These are phyloP conservation scores for Oryza glaberrima DNA, from an alignment of 176 grass and related monocot species.

Conservation along the genomic window DNA sequence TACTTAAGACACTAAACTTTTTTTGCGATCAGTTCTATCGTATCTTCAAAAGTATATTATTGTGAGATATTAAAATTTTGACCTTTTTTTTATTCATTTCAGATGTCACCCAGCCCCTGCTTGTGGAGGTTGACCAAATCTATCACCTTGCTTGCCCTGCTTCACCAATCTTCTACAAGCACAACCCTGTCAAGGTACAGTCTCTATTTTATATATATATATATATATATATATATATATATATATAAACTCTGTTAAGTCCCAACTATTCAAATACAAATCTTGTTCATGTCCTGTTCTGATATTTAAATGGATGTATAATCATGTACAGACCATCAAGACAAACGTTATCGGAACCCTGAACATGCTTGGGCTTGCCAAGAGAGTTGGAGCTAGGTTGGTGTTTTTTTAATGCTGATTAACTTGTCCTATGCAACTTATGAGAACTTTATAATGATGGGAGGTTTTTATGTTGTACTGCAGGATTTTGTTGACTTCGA, in stretches of 20 bases:
- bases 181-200: constrained; percentile 96
- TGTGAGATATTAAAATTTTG: not conserved
- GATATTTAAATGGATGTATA: constrained; percentile 11
- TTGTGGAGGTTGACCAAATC: constrained; percentile 99
- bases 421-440: constrained; percentile 27
- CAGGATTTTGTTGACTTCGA: constrained; percentile 97
- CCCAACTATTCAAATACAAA: constrained; percentile 17
- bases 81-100: constrained; percentile 26
- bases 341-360: constrained; percentile 99
- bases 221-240: constrained; percentile 20
- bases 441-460: constrained; percentile 5
- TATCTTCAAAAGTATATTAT: constrained; percentile 1
- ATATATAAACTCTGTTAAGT: constrained; percentile 12
- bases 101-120: constrained; percentile 93
- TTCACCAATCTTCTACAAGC: constrained; percentile 99
- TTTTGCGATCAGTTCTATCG: not conserved
- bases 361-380: constrained; percentile 99
- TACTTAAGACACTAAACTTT: not conserved
- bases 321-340: constrained; percentile 84
- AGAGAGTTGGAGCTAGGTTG: constrained; percentile 97
- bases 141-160: constrained; percentile 99
- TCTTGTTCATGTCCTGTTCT: constrained; percentile 17
- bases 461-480: constrained; percentile 30
- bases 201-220: not conserved
- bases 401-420: constrained; percentile 4